These are phyloP conservation scores for Camellia lanceoleosa DNA, from an alignment of 148 eudicot species.

Conservation along the genomic window DNA sequence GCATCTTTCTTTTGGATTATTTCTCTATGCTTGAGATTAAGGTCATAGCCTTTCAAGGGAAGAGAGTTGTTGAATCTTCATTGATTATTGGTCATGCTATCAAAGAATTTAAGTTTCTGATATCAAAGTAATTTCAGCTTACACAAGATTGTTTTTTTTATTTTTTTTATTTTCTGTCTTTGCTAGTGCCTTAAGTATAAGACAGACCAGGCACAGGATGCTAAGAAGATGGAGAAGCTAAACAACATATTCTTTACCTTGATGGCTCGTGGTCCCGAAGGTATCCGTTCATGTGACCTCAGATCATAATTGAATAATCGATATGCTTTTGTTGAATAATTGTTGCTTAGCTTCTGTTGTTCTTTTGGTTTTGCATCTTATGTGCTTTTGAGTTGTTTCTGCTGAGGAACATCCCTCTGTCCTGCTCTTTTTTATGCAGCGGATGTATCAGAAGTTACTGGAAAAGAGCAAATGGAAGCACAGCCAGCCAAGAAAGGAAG, in stretches of 20 bases:
- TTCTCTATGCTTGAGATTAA: background rate
- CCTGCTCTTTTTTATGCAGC: slow-evolving; percentile 34
- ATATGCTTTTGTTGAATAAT: background rate
- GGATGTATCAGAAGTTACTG: slow-evolving; percentile 79
- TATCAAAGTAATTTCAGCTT: background rate
- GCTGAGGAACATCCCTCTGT: background rate
- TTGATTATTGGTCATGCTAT: too few species aligned
- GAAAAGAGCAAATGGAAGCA: slow-evolving; percentile 75
- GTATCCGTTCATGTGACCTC: slow-evolving; percentile 28
- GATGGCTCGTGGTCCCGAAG: slow-evolving; percentile 98
- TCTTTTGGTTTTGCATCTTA: background rate
- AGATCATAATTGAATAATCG: background rate
- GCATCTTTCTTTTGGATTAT: background rate
- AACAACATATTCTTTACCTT: slow-evolving; percentile 86
- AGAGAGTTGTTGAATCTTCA: background rate
- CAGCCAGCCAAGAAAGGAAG: slow-evolving; percentile 87
- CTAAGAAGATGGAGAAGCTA: slow-evolving; percentile 96
- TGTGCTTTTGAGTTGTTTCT: background rate
- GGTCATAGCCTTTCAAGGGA: background rate
- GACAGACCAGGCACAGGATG: slow-evolving; percentile 96
- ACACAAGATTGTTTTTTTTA: background rate
- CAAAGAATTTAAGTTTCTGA: too few species aligned
- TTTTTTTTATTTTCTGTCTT: too few species aligned
- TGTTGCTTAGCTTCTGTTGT: background rate
- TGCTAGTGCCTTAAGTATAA: slow-evolving; percentile 85